phyloP scores from a whole-genome alignment of 2,329 filamentous ascomycete species.

The Aaosphaeria arxii region DNA sequence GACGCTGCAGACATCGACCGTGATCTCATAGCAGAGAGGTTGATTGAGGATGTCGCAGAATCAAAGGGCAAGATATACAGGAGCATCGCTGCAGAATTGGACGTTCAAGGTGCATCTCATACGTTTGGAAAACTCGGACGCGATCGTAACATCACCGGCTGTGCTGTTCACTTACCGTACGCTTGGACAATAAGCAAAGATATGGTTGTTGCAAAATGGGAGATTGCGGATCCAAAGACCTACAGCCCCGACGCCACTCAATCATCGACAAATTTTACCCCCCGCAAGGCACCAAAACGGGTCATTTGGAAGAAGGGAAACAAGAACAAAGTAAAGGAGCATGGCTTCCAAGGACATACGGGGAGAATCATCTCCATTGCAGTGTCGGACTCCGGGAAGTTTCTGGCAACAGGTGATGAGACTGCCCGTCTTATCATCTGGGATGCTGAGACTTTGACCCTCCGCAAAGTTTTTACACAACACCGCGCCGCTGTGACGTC shows the following conservation, averaged over 20 bases:
- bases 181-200: conserved; percentile 90
- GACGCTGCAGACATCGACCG: conserved; percentile 92
- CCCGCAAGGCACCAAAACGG: conserved; percentile 61
- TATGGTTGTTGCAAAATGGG: conserved; percentile 83
- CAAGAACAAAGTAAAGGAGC: conserved; percentile 57
- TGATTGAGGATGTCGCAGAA: conserved; percentile 90
- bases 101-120: conserved; percentile 64
- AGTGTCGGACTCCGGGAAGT: conserved; percentile 85
- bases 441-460: conserved; percentile 75
- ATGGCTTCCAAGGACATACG: conserved; percentile 67
- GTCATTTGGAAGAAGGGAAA: conserved; percentile 63
- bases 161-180: conserved; percentile 75
- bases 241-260: conserved; percentile 17
- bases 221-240: conserved; percentile 59
- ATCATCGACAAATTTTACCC: conserved; percentile 43
- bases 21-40: conserved; percentile 78
- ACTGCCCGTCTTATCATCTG: conserved; percentile 86
- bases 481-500: conserved; percentile 86
- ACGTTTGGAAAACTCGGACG: conserved; percentile 77
- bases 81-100: conserved; percentile 69
- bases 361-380: conserved; percentile 79
- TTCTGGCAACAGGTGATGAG: conserved; percentile 82
- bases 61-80: conserved; percentile 87
- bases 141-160: conserved; percentile 67
- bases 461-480: conserved; percentile 81